Percentiles rank a stretch among this genome's conserved stretches.
Conservation (phyloP, 2,329 filamentous ascomycete species). For the Huntiella moniliformis region DNA sequence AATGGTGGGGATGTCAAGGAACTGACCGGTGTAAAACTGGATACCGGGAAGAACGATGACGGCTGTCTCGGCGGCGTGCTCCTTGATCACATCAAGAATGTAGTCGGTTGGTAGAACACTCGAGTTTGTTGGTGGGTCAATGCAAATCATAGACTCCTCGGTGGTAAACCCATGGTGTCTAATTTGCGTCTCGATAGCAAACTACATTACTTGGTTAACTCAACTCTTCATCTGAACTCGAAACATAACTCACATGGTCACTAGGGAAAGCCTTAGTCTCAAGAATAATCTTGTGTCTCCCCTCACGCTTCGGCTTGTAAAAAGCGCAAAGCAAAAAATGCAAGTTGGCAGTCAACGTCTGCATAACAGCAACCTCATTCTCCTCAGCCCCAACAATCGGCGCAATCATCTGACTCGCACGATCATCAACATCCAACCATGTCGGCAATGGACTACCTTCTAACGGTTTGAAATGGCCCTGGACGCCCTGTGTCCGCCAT, state of each 20-base stretch:
- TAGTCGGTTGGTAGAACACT: constrained; percentile 46
- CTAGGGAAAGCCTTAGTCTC: constrained; percentile 75
- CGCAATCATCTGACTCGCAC: constrained; percentile 47
- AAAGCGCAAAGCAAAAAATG: constrained; percentile 68
- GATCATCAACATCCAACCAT: constrained; percentile 57
- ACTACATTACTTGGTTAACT: constrained; percentile 25
- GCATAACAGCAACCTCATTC: constrained; percentile 64
- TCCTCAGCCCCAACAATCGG: constrained; percentile 49
- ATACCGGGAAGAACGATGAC: constrained; percentile 69
- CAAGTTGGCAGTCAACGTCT: constrained; percentile 59
- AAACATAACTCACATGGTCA: constrained; percentile 40
- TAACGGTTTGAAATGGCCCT: constrained; percentile 56
- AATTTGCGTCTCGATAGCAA: constrained; percentile 62
- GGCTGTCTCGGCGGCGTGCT: constrained; percentile 53
- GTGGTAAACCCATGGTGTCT: constrained; percentile 46
- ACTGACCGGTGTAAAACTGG: constrained; percentile 83
- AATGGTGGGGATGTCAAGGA: constrained; percentile 65
- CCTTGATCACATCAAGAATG: constrained; percentile 55
- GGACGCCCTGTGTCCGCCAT: constrained; percentile 64
- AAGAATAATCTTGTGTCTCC: constrained; percentile 52
- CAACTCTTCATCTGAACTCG: not conserved
- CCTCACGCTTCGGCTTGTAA: constrained; percentile 42
- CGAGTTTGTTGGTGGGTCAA: constrained; percentile 35
- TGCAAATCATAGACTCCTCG: constrained; percentile 46
- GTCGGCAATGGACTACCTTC: constrained; percentile 45